These are phyloP conservation scores for Pythium aquatile DNA, from an alignment of 352 stramenopile genomes.

Conservation along the genomic window DNA sequence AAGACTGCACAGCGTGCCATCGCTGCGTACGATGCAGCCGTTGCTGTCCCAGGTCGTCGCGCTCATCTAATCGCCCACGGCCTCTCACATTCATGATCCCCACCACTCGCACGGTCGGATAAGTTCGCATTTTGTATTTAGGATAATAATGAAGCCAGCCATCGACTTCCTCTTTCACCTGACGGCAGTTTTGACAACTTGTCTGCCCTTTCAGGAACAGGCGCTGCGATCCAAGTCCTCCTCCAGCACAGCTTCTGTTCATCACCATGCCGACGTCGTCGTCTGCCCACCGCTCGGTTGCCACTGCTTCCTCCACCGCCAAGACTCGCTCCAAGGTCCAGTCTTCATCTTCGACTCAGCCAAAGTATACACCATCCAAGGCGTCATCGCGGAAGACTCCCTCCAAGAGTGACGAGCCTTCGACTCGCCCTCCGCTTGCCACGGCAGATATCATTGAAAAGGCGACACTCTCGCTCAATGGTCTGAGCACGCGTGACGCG, in stretches of 20 bases:
- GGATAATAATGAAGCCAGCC: background rate
- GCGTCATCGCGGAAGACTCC: background rate
- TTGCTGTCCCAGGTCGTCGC: slow-evolving; percentile 60
- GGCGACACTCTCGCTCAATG: slow-evolving; percentile 37
- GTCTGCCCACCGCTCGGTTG: background rate
- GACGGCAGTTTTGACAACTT: background rate
- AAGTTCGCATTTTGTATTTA: slow-evolving; percentile 15
- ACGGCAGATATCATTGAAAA: slow-evolving; percentile 43
- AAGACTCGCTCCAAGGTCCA: background rate
- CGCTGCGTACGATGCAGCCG: slow-evolving; percentile 43
- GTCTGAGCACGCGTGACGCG: slow-evolving; percentile 30
- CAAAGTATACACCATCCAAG: background rate
- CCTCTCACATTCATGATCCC: background rate
- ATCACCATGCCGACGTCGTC: slow-evolving; percentile 1
- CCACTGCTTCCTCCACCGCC: background rate
- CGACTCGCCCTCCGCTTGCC: slow-evolving; percentile 14
- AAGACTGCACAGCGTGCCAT: slow-evolving; percentile 45
- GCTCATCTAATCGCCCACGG: slow-evolving; percentile 40
- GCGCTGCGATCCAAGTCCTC: background rate
- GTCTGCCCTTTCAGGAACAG: slow-evolving; percentile 2
- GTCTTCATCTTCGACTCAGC: background rate
- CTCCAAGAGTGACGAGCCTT: slow-evolving; percentile 1
- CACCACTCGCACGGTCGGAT: background rate
- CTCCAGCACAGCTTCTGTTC: background rate
- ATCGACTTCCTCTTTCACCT: background rate